Conservation (phyloP, 1,284 basidiomycete species). For the Butyriboletus appendiculatus region DNA sequence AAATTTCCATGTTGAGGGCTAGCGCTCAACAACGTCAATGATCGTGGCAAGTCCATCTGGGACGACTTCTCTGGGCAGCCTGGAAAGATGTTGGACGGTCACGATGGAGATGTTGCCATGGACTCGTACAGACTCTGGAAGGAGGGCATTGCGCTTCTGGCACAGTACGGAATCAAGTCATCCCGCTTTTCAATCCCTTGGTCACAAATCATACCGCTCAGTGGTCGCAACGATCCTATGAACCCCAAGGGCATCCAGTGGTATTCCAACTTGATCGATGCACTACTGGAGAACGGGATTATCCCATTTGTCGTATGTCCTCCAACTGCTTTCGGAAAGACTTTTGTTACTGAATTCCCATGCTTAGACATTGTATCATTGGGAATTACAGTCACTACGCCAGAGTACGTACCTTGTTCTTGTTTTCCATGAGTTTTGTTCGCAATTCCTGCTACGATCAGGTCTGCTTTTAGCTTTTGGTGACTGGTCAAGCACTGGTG, state of each 20-base stretch:
- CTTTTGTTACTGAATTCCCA: neutral
- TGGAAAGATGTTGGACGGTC: slow-evolving; percentile 65
- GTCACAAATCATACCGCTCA: slow-evolving; percentile 71
- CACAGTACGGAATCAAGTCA: slow-evolving; percentile 56
- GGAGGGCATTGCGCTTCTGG: slow-evolving; percentile 68
- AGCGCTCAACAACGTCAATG: slow-evolving; percentile 60
- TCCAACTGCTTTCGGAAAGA: neutral
- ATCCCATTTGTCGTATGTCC: slow-evolving; percentile 65
- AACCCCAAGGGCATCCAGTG: slow-evolving; percentile 67
- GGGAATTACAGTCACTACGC: slow-evolving; percentile 74
- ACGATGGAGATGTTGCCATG: slow-evolving; percentile 67
- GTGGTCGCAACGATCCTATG: slow-evolving; percentile 68
- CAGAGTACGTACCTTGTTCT: slow-evolving; percentile 39
- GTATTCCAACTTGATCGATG: slow-evolving; percentile 71
- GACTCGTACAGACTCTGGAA: slow-evolving; percentile 70
- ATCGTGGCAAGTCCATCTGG: slow-evolving; percentile 71
- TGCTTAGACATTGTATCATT: slow-evolving; percentile 72
- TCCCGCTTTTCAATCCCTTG: slow-evolving; percentile 76
- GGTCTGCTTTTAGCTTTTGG: slow-evolving; percentile 73
- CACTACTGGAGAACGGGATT: slow-evolving; percentile 61
- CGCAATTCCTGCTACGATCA: slow-evolving; percentile 22
- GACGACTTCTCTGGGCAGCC: slow-evolving; percentile 70
- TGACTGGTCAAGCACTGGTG: slow-evolving; percentile 75
- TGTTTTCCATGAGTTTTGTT: neutral
- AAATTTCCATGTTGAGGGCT: slow-evolving; percentile 70